Evolutionary conservation across 1,139 yeast species (phyloP).

Genomic region (Geotrichum bryndzae): DNA sequence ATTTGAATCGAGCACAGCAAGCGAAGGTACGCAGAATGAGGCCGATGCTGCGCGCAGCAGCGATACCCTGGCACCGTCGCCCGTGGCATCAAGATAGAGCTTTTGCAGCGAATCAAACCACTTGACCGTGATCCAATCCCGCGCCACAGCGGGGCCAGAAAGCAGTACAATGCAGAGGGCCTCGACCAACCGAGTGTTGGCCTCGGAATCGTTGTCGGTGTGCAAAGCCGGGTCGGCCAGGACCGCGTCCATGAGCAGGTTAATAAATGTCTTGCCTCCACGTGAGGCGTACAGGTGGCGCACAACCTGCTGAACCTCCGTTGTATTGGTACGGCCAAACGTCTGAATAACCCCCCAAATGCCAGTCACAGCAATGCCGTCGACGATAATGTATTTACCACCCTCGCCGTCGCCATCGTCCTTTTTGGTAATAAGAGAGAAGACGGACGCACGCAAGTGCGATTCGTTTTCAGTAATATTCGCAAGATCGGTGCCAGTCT

Average conservation of each 20-base stretch:
- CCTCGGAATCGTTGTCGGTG: neutral
- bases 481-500: neutral
- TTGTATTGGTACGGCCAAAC: slow-evolving; percentile 12
- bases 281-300: slow-evolving; percentile 8
- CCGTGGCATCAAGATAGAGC: neutral
- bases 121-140: slow-evolving; percentile 16
- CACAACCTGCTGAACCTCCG: neutral
- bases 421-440: slow-evolving; percentile 5
- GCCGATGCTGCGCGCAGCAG: slow-evolving; percentile 11
- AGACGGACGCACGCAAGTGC: slow-evolving; percentile 12
- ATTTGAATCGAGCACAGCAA: slow-evolving; percentile 15
- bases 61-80: neutral
- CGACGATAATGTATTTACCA: slow-evolving; percentile 6
- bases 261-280: slow-evolving; percentile 17
- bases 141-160: slow-evolving; percentile 14
- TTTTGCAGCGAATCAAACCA: slow-evolving; percentile 14
- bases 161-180: slow-evolving; percentile 5
- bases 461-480: neutral
- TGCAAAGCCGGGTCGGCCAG: slow-evolving; percentile 1
- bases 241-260: slow-evolving; percentile 4
- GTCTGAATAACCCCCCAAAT: slow-evolving; percentile 11
- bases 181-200: neutral
- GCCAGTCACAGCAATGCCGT: slow-evolving; percentile 6
- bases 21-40: slow-evolving; percentile 13
- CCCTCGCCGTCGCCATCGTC: slow-evolving; percentile 4